Conservation (phyloP, 2,329 filamentous ascomycete species). For the Aspergillus oerlinghausenensis region DNA sequence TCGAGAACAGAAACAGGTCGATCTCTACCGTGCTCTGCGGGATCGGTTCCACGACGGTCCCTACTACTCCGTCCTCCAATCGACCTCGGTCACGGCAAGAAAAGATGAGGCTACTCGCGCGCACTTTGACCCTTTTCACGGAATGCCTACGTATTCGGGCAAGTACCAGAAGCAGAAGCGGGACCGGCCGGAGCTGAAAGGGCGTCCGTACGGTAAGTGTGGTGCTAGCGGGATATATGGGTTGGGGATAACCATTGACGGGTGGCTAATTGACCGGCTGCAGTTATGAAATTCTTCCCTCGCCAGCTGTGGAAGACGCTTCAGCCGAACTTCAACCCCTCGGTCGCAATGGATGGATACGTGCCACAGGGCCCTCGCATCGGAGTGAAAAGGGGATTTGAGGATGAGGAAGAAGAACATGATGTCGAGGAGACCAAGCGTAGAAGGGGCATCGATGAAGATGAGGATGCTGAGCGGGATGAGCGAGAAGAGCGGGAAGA, state of each 20-base stretch:
- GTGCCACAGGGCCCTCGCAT: slow-evolving; percentile 14
- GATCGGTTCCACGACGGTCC: slow-evolving; percentile 56
- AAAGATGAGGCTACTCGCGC: slow-evolving; percentile 41
- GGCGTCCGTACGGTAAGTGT: slow-evolving; percentile 51
- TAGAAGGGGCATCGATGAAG: slow-evolving; percentile 27
- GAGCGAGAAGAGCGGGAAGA: slow-evolving; percentile 35
- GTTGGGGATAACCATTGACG: neutral
- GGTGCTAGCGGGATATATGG: neutral
- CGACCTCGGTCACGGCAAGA: slow-evolving; percentile 37
- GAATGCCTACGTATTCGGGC: slow-evolving; percentile 57
- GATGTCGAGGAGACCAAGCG: slow-evolving; percentile 31
- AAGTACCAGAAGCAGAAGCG: slow-evolving; percentile 55
- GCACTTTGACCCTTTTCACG: slow-evolving; percentile 58
- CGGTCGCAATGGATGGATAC: slow-evolving; percentile 27
- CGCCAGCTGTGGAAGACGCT: slow-evolving; percentile 54
- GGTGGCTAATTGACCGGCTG: neutral
- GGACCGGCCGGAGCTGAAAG: slow-evolving; percentile 51
- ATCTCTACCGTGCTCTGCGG: slow-evolving; percentile 49
- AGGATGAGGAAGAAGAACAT: slow-evolving; percentile 44
- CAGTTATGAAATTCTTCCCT: slow-evolving; percentile 56
- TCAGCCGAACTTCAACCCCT: slow-evolving; percentile 42
- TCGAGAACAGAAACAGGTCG: slow-evolving; percentile 46
- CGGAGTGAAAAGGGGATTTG: slow-evolving; percentile 36
- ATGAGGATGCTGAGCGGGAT: slow-evolving; percentile 24
- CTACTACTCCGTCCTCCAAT: slow-evolving; percentile 52